Evolutionary conservation across 2,329 filamentous ascomycete genomes (phyloP).

Genomic region (Stemphylium lycopersici): DNA sequence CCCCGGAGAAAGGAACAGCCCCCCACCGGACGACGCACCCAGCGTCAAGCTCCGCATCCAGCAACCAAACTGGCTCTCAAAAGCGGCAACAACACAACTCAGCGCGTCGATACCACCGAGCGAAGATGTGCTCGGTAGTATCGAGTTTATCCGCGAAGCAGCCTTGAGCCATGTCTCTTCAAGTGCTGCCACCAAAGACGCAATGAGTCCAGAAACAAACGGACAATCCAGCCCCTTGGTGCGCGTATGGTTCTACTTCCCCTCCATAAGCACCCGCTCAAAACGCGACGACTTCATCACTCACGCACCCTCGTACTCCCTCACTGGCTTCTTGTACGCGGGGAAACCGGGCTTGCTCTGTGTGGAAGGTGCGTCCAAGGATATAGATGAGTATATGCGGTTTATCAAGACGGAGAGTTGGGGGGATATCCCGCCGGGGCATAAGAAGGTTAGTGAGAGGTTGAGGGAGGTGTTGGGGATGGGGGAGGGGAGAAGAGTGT

Average conservation of each 20-base stretch:
- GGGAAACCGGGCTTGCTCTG: slow-evolving; percentile 65
- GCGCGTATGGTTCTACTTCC: slow-evolving; percentile 69
- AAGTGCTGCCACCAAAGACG: not conserved
- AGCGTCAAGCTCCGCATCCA: slow-evolving; percentile 27
- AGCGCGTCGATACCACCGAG: slow-evolving; percentile 11
- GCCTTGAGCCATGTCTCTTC: slow-evolving; percentile 13
- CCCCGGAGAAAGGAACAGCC: not conserved
- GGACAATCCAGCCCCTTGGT: slow-evolving; percentile 43
- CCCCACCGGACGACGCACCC: slow-evolving; percentile 25
- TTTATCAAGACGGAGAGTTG: slow-evolving; percentile 69
- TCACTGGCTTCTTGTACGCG: slow-evolving; percentile 66
- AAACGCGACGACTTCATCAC: slow-evolving; percentile 65
- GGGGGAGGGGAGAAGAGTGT: slow-evolving; percentile 47
- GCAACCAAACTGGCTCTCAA: slow-evolving; percentile 34
- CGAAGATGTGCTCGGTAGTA: slow-evolving; percentile 29
- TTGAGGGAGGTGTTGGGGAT: slow-evolving; percentile 52
- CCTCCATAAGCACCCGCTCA: slow-evolving; percentile 64
- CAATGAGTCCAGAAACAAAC: not conserved
- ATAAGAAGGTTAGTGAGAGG: slow-evolving; percentile 67
- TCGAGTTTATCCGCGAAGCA: slow-evolving; percentile 30
- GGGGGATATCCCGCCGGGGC: slow-evolving; percentile 66
- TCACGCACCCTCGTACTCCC: slow-evolving; percentile 57
- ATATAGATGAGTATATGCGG: slow-evolving; percentile 65
- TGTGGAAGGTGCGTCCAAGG: slow-evolving; percentile 55
- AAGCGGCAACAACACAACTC: slow-evolving; percentile 25